phyloP scores from a whole-genome alignment of 2,329 filamentous ascomycete species.

The Paecilomyces formosus region DNA sequence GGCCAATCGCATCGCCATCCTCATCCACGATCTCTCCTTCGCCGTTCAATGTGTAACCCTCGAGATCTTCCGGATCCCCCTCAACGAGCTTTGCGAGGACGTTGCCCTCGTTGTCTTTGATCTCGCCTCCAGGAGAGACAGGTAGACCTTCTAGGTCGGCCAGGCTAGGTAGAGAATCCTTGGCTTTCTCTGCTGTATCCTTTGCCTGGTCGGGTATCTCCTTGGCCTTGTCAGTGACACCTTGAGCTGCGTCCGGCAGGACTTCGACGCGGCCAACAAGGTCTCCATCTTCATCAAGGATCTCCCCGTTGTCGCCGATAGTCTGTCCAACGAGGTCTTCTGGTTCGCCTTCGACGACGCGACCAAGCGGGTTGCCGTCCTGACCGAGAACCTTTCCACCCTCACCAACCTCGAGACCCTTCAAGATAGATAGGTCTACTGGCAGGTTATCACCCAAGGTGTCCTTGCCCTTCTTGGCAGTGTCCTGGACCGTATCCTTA shows the following conservation, averaged over 20 bases:
- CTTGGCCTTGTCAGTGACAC: constrained; percentile 22
- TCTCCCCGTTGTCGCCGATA: constrained; percentile 29
- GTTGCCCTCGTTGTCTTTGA: constrained; percentile 39
- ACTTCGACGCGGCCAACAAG: constrained; percentile 20
- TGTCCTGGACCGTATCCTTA: constrained; percentile 9
- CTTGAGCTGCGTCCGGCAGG: constrained; percentile 3
- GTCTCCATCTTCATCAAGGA: constrained; percentile 30
- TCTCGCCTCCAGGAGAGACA: constrained; percentile 47
- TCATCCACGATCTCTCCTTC: constrained; percentile 30
- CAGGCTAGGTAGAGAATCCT: constrained; percentile 25
- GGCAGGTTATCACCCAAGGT: constrained; percentile 9
- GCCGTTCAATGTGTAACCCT: constrained; percentile 24
- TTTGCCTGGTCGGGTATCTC: constrained; percentile 8
- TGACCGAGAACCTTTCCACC: constrained; percentile 43
- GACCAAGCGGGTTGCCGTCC: constrained; percentile 21
- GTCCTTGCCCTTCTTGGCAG: constrained; percentile 1
- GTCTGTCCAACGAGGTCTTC: constrained; percentile 25
- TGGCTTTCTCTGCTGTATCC: constrained; percentile 26
- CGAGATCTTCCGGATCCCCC: constrained; percentile 40
- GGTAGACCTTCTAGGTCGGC: constrained; percentile 28
- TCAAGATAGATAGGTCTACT: constrained; percentile 21
- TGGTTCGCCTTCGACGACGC: constrained; percentile 27
- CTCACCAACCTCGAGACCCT: constrained; percentile 37
- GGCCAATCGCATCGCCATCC: constrained; percentile 28
- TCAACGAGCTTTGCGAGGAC: constrained; percentile 21